A percentile compares a stretch with the other conserved stretches of the same genome.
Evolutionary conservation across 768 basidiomycete genomes (phyloP).

Genomic region (Boletales sp.): DNA sequence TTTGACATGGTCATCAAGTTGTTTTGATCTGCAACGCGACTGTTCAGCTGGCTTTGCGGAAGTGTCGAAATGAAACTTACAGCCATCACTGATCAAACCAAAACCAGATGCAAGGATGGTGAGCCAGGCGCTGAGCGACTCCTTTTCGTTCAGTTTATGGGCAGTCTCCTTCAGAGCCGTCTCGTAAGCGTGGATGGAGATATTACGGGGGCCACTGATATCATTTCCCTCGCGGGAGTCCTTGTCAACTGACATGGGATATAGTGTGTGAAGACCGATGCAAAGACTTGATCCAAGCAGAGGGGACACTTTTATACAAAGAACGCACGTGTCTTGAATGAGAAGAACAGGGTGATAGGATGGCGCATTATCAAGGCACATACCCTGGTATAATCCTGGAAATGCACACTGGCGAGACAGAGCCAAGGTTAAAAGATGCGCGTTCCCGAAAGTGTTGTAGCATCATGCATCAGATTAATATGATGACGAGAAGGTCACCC

Average conservation of each 20-base stretch:
- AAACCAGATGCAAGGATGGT: constrained; percentile 63
- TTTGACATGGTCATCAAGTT: constrained; percentile 70
- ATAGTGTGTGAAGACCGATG: background rate
- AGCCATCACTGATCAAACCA: constrained; percentile 63
- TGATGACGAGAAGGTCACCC: no score
- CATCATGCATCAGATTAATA: no score
- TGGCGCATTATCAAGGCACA: background rate
- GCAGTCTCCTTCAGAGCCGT: constrained; percentile 19
- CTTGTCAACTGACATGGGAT: constrained; percentile 23
- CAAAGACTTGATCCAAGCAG: background rate
- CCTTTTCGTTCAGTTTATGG: constrained; percentile 32
- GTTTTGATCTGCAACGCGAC: constrained; percentile 51
- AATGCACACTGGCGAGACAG: no score
- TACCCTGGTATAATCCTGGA: no score
- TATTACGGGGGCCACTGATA: constrained; percentile 10
- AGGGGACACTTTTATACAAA: constrained; percentile 21
- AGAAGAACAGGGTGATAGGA: background rate
- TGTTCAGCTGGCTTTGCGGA: constrained; percentile 1
- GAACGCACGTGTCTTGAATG: constrained; percentile 21
- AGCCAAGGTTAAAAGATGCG: no score
- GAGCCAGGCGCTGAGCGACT: constrained; percentile 54
- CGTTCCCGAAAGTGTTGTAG: no score
- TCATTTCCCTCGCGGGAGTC: constrained; percentile 10
- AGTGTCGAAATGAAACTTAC: constrained; percentile 29
- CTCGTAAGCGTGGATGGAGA: constrained; percentile 24